Evolutionary conservation across 768 basidiomycete species (phyloP).

Genomic region (Harrya chromipes): DNA sequence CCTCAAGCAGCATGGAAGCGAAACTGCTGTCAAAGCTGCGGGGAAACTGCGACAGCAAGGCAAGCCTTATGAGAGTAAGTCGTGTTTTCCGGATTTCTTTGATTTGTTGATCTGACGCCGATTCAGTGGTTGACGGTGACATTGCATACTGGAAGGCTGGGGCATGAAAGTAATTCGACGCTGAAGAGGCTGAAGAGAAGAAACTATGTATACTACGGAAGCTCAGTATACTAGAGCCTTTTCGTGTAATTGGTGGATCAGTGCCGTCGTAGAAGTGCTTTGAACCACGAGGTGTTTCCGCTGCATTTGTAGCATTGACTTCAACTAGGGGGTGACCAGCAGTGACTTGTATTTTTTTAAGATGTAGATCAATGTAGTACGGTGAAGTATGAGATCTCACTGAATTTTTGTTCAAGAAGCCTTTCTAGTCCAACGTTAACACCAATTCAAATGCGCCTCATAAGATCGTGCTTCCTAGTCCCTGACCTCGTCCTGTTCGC

Average conservation of each 20-base stretch:
- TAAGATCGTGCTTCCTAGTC: background rate
- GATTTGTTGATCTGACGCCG: constrained; percentile 4
- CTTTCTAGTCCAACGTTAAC: no score
- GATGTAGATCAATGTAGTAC: no score
- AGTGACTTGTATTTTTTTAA: no score
- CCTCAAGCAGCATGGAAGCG: constrained; percentile 87
- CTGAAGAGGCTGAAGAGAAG: background rate
- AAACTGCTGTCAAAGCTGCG: constrained; percentile 88
- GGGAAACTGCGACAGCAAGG: constrained; percentile 96
- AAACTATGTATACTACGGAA: constrained; percentile 10
- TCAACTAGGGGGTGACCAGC: no score
- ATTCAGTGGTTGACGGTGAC: constrained; percentile 78
- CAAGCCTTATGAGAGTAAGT: constrained; percentile 92
- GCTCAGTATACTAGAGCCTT: constrained; percentile 9
- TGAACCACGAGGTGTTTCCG: background rate
- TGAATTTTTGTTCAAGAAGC: no score
- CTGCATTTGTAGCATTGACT: no score
- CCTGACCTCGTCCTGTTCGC: constrained; percentile 13
- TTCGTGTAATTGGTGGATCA: constrained; percentile 9
- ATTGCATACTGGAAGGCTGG: constrained; percentile 93
- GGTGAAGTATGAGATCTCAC: no score
- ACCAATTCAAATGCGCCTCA: no score
- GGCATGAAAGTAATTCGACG: constrained; percentile 27
- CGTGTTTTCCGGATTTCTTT: background rate
- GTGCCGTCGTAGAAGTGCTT: background rate